Evolutionary conservation across 192 early-diverging fungal genomes (phyloP).

Genomic region (Rhizophagus sp.): DNA sequence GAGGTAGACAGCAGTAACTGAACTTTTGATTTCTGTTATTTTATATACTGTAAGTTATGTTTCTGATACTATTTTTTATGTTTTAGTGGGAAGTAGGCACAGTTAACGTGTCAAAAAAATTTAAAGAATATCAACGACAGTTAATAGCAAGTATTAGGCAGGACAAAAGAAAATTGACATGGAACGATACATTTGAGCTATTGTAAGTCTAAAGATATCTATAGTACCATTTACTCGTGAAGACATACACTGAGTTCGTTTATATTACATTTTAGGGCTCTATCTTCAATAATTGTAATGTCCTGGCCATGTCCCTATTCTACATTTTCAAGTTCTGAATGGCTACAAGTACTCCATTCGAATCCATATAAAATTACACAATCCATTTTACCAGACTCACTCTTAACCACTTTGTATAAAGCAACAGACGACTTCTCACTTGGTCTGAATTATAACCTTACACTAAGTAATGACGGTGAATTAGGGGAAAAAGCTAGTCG

Average conservation of each 20-base stretch:
- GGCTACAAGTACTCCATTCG: not conserved
- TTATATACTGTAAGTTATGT: too few relatives aligned
- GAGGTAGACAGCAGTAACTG: too few relatives aligned
- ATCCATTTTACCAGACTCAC: slow-evolving; percentile 13
- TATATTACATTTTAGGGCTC: slow-evolving; percentile 17
- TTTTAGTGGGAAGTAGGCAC: slow-evolving; percentile 3
- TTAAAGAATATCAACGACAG: slow-evolving; percentile 18
- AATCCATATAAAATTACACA: slow-evolving; percentile 25
- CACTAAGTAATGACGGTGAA: slow-evolving; percentile 1
- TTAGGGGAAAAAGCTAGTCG: slow-evolving; percentile 11
- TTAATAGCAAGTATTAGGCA: slow-evolving; percentile 6
- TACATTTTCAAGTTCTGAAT: slow-evolving; percentile 31
- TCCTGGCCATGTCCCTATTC: slow-evolving; percentile 22
- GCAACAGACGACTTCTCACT: slow-evolving; percentile 22
- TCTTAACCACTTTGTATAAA: slow-evolving; percentile 13
- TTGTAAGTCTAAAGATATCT: too few relatives aligned
- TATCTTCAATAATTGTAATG: slow-evolving; percentile 30
- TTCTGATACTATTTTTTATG: not conserved
- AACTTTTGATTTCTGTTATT: too few relatives aligned
- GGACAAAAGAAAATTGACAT: slow-evolving; percentile 17
- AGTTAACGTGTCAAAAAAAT: slow-evolving; percentile 14
- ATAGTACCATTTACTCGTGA: slow-evolving; percentile 16
- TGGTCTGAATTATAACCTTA: not conserved
- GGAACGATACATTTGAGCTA: slow-evolving; percentile 23
- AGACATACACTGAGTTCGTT: slow-evolving; percentile 6